These are phyloP conservation scores for Mycena pura DNA, from an alignment of 768 basidiomycete genomes.

Conservation along the genomic window DNA sequence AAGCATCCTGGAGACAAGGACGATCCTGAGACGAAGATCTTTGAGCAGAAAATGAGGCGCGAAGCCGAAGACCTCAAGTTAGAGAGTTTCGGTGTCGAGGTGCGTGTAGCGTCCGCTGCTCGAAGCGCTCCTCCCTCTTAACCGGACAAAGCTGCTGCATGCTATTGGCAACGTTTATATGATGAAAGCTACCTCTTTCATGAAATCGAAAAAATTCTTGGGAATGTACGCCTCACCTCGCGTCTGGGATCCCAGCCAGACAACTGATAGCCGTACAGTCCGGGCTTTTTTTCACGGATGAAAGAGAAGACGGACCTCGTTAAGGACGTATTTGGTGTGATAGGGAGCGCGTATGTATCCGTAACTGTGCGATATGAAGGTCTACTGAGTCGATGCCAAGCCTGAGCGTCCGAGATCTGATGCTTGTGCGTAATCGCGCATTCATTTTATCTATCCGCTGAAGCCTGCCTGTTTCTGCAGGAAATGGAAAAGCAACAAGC, in stretches of 20 bases:
- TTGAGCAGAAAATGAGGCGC: conserved; percentile 74
- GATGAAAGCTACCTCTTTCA: conserved; percentile 88
- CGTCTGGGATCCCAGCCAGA: background rate
- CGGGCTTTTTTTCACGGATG: conserved; percentile 90
- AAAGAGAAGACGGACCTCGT: conserved; percentile 94
- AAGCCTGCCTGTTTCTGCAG: conserved; percentile 36
- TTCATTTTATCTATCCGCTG: background rate
- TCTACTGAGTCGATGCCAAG: conserved; percentile 38
- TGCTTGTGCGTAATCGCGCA: conserved; percentile 56
- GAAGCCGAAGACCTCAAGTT: conserved; percentile 96
- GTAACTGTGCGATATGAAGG: conserved; percentile 3
- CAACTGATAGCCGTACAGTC: conserved; percentile 44
- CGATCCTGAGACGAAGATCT: conserved; percentile 84
- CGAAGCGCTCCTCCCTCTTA: background rate
- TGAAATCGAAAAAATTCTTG: conserved; percentile 91
- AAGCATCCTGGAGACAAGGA: conserved; percentile 79
- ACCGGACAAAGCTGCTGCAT: conserved; percentile 69
- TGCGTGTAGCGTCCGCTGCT: conserved; percentile 39
- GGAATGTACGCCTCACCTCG: conserved; percentile 68
- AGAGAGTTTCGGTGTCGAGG: conserved; percentile 97
- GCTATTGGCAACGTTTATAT: conserved; percentile 93
- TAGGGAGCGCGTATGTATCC: conserved; percentile 85
- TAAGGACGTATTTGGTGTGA: conserved; percentile 97
- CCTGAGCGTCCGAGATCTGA: conserved; percentile 77
- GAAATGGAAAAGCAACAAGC: conserved; percentile 92